Percentiles rank a stretch among this genome's conserved stretches.
phyloP scores from a whole-genome alignment of 1,284 basidiomycete species.

The Caloboletus firmus region DNA sequence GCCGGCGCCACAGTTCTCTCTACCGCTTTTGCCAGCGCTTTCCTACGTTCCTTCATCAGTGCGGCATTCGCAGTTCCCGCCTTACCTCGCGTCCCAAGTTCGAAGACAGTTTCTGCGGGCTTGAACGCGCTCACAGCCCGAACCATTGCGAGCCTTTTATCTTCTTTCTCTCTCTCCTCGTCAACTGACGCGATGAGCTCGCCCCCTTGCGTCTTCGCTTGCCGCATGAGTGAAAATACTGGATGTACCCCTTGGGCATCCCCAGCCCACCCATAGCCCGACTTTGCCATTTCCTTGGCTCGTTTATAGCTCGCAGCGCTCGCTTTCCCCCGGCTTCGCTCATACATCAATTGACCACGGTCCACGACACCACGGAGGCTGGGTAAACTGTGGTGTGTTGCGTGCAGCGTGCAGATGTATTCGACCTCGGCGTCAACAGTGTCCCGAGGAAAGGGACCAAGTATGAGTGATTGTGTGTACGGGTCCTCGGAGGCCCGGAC shows the following conservation, averaged over 20 bases:
- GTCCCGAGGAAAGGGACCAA: slow-evolving; percentile 85
- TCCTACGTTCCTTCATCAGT: slow-evolving; percentile 89
- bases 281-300: slow-evolving; percentile 85
- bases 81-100: slow-evolving; percentile 79
- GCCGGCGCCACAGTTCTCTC: slow-evolving; percentile 45
- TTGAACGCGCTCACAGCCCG: slow-evolving; percentile 79
- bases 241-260: slow-evolving; percentile 70
- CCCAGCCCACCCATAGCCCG: slow-evolving; percentile 66
- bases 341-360: slow-evolving; percentile 92
- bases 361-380: slow-evolving; percentile 85
- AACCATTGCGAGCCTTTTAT: slow-evolving; percentile 69
- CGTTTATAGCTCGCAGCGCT: slow-evolving; percentile 83
- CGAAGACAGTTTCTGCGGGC: slow-evolving; percentile 91
- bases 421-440: slow-evolving; percentile 83
- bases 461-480: slow-evolving; percentile 70
- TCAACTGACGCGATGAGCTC: slow-evolving; percentile 23
- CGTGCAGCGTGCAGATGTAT: slow-evolving; percentile 71
- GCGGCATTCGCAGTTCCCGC: slow-evolving; percentile 58
- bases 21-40: slow-evolving; percentile 68
- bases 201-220: slow-evolving; percentile 33
- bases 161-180: slow-evolving; percentile 41
- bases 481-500: slow-evolving; percentile 49
- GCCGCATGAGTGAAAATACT: slow-evolving; percentile 46
- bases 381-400: slow-evolving; percentile 66
- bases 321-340: slow-evolving; percentile 90